Evolutionary conservation across 352 stramenopile species (phyloP).

Genomic region (Peronospora belbahrii): DNA sequence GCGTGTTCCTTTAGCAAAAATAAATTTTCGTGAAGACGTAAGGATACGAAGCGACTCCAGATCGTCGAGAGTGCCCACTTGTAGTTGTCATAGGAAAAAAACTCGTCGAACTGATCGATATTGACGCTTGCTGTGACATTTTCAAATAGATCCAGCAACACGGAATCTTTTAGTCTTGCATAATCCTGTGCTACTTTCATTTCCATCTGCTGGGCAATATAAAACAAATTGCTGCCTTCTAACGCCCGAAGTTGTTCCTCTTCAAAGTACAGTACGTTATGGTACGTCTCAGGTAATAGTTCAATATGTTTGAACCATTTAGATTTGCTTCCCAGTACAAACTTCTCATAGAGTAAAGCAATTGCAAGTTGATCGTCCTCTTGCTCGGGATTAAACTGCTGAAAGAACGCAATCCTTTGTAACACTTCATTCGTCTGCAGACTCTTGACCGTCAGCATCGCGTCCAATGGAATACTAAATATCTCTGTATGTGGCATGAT

Average conservation of each 20-base stretch:
- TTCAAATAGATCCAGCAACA: conserved; percentile 47
- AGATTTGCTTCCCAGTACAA: conserved; percentile 32
- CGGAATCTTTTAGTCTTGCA: conserved; percentile 24
- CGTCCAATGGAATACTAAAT: conserved; percentile 53
- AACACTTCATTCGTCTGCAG: conserved; percentile 27
- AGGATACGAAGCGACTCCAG: conserved; percentile 79
- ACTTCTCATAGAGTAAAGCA: conserved; percentile 66
- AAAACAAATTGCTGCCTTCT: conserved; percentile 54
- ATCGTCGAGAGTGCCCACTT: conserved; percentile 82
- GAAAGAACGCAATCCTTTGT: conserved; percentile 41
- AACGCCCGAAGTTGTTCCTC: conserved; percentile 31
- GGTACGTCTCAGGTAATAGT: conserved; percentile 47
- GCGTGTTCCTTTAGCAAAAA: conserved; percentile 8
- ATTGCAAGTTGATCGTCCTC: conserved; percentile 69
- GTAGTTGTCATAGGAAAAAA: conserved; percentile 66
- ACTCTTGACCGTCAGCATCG: conserved; percentile 48
- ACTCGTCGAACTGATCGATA: conserved; percentile 25
- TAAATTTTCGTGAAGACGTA: conserved; percentile 29
- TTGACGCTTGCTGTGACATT: conserved; percentile 24
- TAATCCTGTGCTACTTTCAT: conserved; percentile 50
- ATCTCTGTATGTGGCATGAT: conserved; percentile 64
- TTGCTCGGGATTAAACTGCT: conserved; percentile 25
- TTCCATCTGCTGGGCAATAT: conserved; percentile 58
- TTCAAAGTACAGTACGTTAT: conserved; percentile 67
- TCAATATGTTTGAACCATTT: conserved; percentile 62